Evolutionary conservation across 306 rosid species (phyloP).

Genomic region (Vigna angularis): DNA sequence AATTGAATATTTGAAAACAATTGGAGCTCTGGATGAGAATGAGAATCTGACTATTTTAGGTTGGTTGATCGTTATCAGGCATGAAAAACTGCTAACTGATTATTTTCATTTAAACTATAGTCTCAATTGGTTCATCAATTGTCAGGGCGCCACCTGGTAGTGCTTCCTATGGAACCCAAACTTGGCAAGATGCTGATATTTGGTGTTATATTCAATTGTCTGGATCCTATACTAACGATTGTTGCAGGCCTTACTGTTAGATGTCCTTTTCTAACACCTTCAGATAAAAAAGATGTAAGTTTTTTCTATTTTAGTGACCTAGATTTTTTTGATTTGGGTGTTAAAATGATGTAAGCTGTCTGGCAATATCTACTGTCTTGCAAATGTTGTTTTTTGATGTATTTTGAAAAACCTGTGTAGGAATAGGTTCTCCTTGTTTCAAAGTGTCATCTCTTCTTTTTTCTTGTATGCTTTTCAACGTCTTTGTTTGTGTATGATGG

Average conservation of each 20-base stretch:
- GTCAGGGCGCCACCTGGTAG: constrained; percentile 76
- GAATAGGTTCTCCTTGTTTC: no score
- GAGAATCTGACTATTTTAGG: constrained; percentile 90
- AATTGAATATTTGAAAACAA: constrained; percentile 78
- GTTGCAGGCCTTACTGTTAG: constrained; percentile 96
- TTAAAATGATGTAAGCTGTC: no score
- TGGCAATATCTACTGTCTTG: no score
- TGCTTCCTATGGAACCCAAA: constrained; percentile 98
- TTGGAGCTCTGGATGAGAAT: constrained; percentile 89
- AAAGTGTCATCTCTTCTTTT: no score
- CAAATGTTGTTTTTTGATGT: no score
- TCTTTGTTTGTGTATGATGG: no score
- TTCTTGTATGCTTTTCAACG: no score
- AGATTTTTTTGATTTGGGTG: no score
- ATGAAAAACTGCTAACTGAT: constrained; percentile 25
- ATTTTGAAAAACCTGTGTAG: no score
- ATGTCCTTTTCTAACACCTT: constrained; percentile 87
- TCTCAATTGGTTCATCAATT: constrained; percentile 44
- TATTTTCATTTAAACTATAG: constrained; percentile 20
- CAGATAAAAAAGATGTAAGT: constrained; percentile 94
- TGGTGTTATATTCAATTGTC: constrained; percentile 85
- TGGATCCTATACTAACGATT: constrained; percentile 91
- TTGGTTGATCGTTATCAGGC: constrained; percentile 44
- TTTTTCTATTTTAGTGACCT: constrained; percentile 31
- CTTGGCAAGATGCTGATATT: constrained; percentile 93